A percentile compares a stretch with the other conserved stretches of the same genome.
Evolutionary conservation across 2,329 filamentous ascomycete species (phyloP).

Genomic region (Samsoniella hepiali): DNA sequence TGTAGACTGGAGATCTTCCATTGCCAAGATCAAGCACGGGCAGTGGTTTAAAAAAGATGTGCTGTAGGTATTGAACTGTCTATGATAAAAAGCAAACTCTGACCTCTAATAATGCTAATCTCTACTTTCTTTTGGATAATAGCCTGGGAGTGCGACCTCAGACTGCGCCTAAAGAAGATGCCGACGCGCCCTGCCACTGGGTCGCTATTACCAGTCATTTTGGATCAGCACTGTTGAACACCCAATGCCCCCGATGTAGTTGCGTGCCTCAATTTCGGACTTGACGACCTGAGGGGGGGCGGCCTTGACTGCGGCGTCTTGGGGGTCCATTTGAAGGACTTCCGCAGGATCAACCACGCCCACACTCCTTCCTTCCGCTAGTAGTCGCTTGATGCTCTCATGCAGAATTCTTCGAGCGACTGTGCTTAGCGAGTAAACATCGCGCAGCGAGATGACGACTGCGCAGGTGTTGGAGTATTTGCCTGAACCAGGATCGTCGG

Average conservation of each 20-base stretch:
- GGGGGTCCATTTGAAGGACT: conserved; percentile 25
- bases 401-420: conserved; percentile 31
- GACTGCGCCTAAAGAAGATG: too few relatives aligned
- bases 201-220: conserved; percentile 22
- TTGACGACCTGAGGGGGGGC: conserved; percentile 23
- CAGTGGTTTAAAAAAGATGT: too few relatives aligned
- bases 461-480: conserved; percentile 28
- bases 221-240: conserved; percentile 27
- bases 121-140: too few relatives aligned
- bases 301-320: conserved; percentile 13
- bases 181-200: too few relatives aligned
- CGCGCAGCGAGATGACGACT: conserved; percentile 32
- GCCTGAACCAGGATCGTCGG: conserved; percentile 28
- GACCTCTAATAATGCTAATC: too few relatives aligned
- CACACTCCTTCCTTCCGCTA: conserved; percentile 27
- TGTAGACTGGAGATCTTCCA: too few relatives aligned
- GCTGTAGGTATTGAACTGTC: too few relatives aligned
- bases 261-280: conserved; percentile 27
- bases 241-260: conserved; percentile 30
- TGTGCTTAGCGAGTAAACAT: conserved; percentile 31
- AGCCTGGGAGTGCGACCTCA: too few relatives aligned
- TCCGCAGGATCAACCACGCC: conserved; percentile 31
- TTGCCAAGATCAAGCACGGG: too few relatives aligned
- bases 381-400: conserved; percentile 28
- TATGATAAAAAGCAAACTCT: too few relatives aligned